Evolutionary conservation across 192 early-diverging fungal species (phyloP).

Genomic region (Coemansia reversa): DNA sequence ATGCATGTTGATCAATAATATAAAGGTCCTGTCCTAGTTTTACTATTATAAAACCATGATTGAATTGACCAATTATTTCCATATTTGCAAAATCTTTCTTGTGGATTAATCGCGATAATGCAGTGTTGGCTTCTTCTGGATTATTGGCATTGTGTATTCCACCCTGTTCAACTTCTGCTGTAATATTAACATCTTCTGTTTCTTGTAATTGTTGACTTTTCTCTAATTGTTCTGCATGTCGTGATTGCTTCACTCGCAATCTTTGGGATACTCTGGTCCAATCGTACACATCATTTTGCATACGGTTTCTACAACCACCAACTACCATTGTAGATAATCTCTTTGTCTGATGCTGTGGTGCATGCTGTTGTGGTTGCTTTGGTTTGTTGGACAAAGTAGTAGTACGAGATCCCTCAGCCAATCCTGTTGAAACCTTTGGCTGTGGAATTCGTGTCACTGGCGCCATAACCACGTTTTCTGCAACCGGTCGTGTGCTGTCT

Average conservation of each 20-base stretch:
- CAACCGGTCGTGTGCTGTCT: background rate
- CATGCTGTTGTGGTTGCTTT: background rate
- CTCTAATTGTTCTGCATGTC: slow-evolving; percentile 10
- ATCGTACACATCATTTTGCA: slow-evolving; percentile 27
- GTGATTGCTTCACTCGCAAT: slow-evolving; percentile 16
- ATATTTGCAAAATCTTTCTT: slow-evolving; percentile 83
- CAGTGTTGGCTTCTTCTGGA: slow-evolving; percentile 17
- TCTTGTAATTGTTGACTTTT: slow-evolving; percentile 8
- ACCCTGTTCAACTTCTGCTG: slow-evolving; percentile 14
- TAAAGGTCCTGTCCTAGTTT: slow-evolving; percentile 69
- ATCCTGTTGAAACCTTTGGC: background rate
- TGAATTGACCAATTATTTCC: slow-evolving; percentile 93
- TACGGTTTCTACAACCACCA: slow-evolving; percentile 34
- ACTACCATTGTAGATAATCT: slow-evolving; percentile 23
- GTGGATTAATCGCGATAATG: slow-evolving; percentile 56
- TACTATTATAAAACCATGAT: slow-evolving; percentile 90
- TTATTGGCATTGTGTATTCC: slow-evolving; percentile 22
- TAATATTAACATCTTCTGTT: background rate
- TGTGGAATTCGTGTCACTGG: background rate
- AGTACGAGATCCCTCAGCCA: background rate
- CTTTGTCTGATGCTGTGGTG: slow-evolving; percentile 9
- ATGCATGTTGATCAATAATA: slow-evolving; percentile 97
- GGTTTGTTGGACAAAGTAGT: background rate
- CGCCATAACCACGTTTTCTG: background rate
- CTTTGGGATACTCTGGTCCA: slow-evolving; percentile 14